Evolutionary conservation across 164 flowering plant species (phyloP).

Genomic region (Vitis cinerea): DNA sequence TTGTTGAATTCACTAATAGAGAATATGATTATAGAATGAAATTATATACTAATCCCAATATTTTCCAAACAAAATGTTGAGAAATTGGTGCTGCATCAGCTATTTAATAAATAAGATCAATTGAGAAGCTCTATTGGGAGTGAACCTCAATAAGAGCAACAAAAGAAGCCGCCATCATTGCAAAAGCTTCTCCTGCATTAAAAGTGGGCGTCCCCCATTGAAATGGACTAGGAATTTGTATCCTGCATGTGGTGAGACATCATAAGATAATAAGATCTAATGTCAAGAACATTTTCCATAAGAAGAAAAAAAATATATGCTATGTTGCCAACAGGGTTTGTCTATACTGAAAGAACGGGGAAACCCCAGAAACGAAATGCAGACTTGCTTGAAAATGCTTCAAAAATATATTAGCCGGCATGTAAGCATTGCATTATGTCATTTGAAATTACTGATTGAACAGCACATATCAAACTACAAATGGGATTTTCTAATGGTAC

Average conservation of each 20-base stretch:
- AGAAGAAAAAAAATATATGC: background rate
- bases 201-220: conserved; percentile 88
- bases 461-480: background rate
- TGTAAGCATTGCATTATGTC: too few species aligned
- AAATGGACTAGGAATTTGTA: conserved; percentile 67
- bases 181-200: conserved; percentile 60
- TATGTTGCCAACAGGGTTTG: too few species aligned
- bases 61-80: too few species aligned
- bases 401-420: too few species aligned
- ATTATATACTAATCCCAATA: background rate
- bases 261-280: background rate
- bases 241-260: conserved; percentile 38
- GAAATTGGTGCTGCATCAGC: background rate
- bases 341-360: too few species aligned
- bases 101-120: background rate
- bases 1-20: background rate
- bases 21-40: background rate
- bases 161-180: conserved; percentile 75
- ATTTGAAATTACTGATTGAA: background rate
- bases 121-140: background rate
- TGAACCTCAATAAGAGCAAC: conserved; percentile 74
- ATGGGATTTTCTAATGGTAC: background rate
- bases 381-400: too few species aligned
- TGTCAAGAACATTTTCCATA: background rate
- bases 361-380: too few species aligned